These are phyloP conservation scores for Amanita phalloides DNA, from an alignment of 768 basidiomycete genomes.

Conservation along the genomic window DNA sequence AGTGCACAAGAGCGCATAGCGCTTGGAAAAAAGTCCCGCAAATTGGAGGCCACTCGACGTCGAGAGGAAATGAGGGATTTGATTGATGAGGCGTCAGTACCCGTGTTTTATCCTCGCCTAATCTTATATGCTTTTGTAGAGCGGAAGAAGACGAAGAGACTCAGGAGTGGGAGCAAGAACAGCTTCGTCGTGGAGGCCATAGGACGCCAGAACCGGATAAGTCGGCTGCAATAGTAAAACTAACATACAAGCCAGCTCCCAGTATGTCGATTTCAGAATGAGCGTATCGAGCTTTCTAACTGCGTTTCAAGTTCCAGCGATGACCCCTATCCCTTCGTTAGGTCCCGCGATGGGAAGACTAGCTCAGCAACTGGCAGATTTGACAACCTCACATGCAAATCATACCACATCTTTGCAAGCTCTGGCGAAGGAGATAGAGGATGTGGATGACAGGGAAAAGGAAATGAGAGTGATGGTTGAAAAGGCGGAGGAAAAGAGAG, in stretches of 20 bases:
- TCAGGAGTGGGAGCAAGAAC: conserved; percentile 77
- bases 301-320: conserved; percentile 46
- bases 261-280: conserved; percentile 33
- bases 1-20: conserved; percentile 83
- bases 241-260: conserved; percentile 57
- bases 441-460: conserved; percentile 55
- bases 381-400: conserved; percentile 59
- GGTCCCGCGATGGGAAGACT: conserved; percentile 50
- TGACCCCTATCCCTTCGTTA: conserved; percentile 54
- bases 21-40: conserved; percentile 72
- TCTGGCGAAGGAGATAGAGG: conserved; percentile 49
- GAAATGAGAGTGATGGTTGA: conserved; percentile 70
- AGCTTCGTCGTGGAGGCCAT: conserved; percentile 67
- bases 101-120: background rate
- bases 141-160: conserved; percentile 82
- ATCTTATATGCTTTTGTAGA: conserved; percentile 20
- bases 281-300: conserved; percentile 8
- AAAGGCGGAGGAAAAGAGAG: conserved; percentile 65
- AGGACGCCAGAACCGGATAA: conserved; percentile 22
- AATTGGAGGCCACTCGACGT: conserved; percentile 54
- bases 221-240: conserved; percentile 30
- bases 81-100: conserved; percentile 70
- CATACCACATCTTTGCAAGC: conserved; percentile 46
- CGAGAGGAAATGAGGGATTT: conserved; percentile 67
- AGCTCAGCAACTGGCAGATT: conserved; percentile 42